Base-by-base conservation (phyloP, 2,329 filamentous ascomycete genomes). In the Penicillium hordei region DNA sequence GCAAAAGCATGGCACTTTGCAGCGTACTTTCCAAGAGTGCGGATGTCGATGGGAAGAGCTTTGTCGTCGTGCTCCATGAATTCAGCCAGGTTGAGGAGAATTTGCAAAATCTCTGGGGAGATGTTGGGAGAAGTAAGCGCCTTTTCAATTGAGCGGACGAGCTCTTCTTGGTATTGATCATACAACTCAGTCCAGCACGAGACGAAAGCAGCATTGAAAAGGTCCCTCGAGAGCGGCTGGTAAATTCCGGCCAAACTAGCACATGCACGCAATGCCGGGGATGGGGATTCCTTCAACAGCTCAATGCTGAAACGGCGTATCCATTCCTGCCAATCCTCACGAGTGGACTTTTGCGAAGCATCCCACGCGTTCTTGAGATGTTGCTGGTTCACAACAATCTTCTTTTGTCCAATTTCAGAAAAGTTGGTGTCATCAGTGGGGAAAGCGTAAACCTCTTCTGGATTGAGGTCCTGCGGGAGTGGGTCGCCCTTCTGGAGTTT, bases 61-160 rank as follows among this genome's bases (percentile, higher is more conserved):
- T 99, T 99, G 74, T 99, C 94, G 68, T 99, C 95, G 70, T 99
- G 94, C 72, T 99, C 94, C 94, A 99, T 99, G 74, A 99, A 99
- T 72, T 99, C 94, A 23, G 94, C 94, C 50, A 99, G 83, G 70
- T 99, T 99, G 48, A 99, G 85, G 29, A 99, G 81, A 49, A 97
- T 89, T 60, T 96, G 93, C 9, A 99, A 81, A 64, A 99, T 89
- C 74, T 99, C 95, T 0, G 95, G 94, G 0, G 94, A 93, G 13
- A 99, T 95, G 66, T 97, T 93, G 52, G 93, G 89, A 4, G 93
- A 97, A 54, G 92, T 94, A 65, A 99, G 89, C 0, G 95, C 94
- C 61, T 90, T 91, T 74, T 99, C 94, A 52, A 99, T 96, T 25
- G 95, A 96, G 52, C 89, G 88, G 50, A 99, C 95, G 40, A 99